Evolutionary conservation across 1,284 basidiomycete species (phyloP).

Genomic region (Chondrostereum purpureum): DNA sequence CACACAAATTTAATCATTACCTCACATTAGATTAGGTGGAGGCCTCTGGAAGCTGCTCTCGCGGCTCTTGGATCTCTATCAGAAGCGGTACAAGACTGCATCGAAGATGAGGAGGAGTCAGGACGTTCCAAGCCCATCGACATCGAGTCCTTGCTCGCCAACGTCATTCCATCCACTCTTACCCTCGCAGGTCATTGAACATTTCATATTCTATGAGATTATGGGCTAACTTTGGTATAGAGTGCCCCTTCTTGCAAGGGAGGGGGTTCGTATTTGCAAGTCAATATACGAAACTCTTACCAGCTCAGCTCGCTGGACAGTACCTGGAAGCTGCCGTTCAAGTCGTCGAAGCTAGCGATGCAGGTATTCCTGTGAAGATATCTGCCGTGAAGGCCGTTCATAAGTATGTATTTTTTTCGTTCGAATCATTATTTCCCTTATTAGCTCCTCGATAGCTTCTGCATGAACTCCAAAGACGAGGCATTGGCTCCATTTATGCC

Average conservation of each 20-base stretch:
- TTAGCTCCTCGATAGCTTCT: conserved; percentile 48
- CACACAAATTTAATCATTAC: conserved; percentile 6
- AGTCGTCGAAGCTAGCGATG: conserved; percentile 70
- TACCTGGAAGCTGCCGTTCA: conserved; percentile 84
- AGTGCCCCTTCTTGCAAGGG: conserved; percentile 87
- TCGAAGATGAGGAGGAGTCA: conserved; percentile 70
- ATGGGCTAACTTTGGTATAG: conserved; percentile 29
- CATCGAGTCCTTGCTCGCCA: conserved; percentile 68
- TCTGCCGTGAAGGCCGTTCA: conserved; percentile 89
- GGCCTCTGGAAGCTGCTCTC: conserved; percentile 78
- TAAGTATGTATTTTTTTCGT: conserved; percentile 50
- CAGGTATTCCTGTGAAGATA: conserved; percentile 82
- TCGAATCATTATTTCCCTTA: conserved; percentile 8
- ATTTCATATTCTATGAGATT: conserved; percentile 1
- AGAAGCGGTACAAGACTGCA: conserved; percentile 68
- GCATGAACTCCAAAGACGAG: conserved; percentile 52
- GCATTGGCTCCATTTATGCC: conserved; percentile 60
- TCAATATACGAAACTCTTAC: conserved; percentile 76
- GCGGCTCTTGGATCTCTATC: conserved; percentile 82
- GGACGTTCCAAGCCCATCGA: conserved; percentile 65
- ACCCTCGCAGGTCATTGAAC: conserved; percentile 46
- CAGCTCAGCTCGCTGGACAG: conserved; percentile 65
- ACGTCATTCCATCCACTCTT: conserved; percentile 77
- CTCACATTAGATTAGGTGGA: conserved; percentile 64
- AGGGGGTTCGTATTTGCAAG: conserved; percentile 93